Base-by-base conservation (phyloP, 2,329 filamentous ascomycete genomes). In the Tolypocladium tropicale region DNA sequence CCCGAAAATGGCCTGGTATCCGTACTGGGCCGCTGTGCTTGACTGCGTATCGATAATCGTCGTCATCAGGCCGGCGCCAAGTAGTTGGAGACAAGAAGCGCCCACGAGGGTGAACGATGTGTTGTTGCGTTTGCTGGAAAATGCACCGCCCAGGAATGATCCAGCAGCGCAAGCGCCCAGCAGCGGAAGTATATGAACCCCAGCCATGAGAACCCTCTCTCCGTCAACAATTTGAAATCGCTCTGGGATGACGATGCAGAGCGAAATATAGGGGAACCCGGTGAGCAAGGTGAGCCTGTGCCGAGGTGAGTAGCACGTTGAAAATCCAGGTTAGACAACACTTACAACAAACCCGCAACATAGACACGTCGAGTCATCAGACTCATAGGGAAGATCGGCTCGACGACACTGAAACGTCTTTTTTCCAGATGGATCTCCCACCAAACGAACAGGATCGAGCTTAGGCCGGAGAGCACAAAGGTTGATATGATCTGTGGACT, bases 201-300 rank as follows among this genome's bases (percentile, higher is more conserved):
- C 81, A 0, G 82, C 80, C 62, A 75, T 74, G 28, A 84, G 71
- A 0, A 79, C 74, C 34, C 68, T 74, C 52, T 83, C 74, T 6
- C 70, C 71, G 59, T 83, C 79, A 54, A 84, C 76, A 39, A 85
- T 78, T 58, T 85, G 82, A 53, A 84, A 81, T 7, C 81, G 72
- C 60, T 85, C 79, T 0, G 83, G 82, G 5, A 86, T 74, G 34
- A 78, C 75, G 56, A 84, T 77, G 14, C 81, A 76, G n/a, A 83
- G 72, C 5, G 79, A 72, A 25, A 85, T 77, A 58, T 83, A 84
- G 0, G 78, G 72, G 53, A 80, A 82, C 2, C 82, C 82, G 0
- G 78, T 78, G 21, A 84, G 71, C 18, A 84, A 68, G 2, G 81
- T 83, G 30, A 78, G 76, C 18, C 79, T 82, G 4, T 5, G 32